Evolutionary conservation across 352 stramenopile genomes (phyloP).

Genomic region (Peronospora belbahrii): DNA sequence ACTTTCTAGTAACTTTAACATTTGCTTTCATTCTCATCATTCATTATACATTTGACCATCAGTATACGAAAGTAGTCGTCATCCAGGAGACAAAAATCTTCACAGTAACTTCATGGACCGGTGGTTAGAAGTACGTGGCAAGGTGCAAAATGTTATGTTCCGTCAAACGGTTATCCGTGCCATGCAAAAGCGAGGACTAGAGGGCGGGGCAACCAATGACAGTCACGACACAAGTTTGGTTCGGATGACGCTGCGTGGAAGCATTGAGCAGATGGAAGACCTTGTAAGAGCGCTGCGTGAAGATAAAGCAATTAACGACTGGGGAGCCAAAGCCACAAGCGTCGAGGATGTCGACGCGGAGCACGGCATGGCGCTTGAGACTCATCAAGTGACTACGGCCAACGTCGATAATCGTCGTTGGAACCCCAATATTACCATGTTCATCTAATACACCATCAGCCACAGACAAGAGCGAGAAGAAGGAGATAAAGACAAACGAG

Average conservation of each 20-base stretch:
- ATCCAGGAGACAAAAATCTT: neutral
- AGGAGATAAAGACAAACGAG: slow-evolving; percentile 10
- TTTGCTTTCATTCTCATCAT: slow-evolving; percentile 19
- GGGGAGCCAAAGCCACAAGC: slow-evolving; percentile 39
- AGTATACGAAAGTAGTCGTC: neutral
- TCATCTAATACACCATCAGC: slow-evolving; percentile 37
- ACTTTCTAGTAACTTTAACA: slow-evolving; percentile 26
- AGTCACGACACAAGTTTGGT: slow-evolving; percentile 46
- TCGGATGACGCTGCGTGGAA: slow-evolving; percentile 47
- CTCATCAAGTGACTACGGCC: slow-evolving; percentile 61
- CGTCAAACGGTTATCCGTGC: slow-evolving; percentile 70
- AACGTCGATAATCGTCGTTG: slow-evolving; percentile 58
- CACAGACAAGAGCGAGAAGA: neutral
- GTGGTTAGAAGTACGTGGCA: slow-evolving; percentile 57
- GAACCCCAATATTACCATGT: slow-evolving; percentile 75
- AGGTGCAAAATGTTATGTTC: slow-evolving; percentile 81
- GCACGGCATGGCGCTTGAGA: slow-evolving; percentile 27
- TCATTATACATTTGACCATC: neutral
- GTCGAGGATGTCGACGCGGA: slow-evolving; percentile 40
- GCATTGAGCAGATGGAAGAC: slow-evolving; percentile 31
- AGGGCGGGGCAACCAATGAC: slow-evolving; percentile 64
- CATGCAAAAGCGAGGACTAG: slow-evolving; percentile 56
- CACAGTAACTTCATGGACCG: slow-evolving; percentile 24
- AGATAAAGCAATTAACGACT: slow-evolving; percentile 55
- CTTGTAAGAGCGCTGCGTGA: slow-evolving; percentile 41